These are phyloP conservation scores for Diaporthe vaccinii DNA, from an alignment of 2,329 filamentous ascomycete genomes.

Conservation along the genomic window DNA sequence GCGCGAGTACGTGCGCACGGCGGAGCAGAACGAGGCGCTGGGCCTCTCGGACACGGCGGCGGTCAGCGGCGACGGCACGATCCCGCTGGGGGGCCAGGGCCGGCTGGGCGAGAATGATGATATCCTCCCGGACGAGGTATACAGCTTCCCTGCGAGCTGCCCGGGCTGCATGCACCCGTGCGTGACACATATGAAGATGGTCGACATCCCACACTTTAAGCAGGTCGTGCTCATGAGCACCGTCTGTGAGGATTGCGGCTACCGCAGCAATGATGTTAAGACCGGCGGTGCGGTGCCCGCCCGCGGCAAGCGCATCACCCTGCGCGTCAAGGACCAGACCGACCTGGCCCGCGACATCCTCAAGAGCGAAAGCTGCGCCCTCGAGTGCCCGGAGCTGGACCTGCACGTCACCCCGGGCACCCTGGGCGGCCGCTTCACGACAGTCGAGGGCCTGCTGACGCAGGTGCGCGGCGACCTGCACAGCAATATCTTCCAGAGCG, in stretches of 20 bases:
- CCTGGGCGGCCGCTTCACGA: constrained; percentile 95
- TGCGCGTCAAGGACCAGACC: constrained; percentile 75
- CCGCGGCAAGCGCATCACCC: constrained; percentile 85
- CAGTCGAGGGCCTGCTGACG: constrained; percentile 91
- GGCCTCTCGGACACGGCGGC: constrained; percentile 78
- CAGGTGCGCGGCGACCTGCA: constrained; percentile 93
- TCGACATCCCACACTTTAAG: constrained; percentile 98
- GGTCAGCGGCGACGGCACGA: constrained; percentile 58
- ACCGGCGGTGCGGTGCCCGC: constrained; percentile 93
- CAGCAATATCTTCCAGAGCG: constrained; percentile 86
- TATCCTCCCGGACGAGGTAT: constrained; percentile 93
- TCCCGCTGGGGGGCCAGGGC: constrained; percentile 60
- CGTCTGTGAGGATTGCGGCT: constrained; percentile 90
- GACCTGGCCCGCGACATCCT: constrained; percentile 94
- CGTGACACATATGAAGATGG: constrained; percentile 98
- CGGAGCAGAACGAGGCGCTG: constrained; percentile 88
- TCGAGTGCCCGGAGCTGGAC: constrained; percentile 88
- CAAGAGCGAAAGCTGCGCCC: constrained; percentile 92
- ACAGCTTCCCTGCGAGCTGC: constrained; percentile 91
- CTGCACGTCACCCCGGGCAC: constrained; percentile 93
- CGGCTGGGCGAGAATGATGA: constrained; percentile 72
- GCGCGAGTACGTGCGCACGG: constrained; percentile 84
- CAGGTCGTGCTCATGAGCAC: constrained; percentile 97
- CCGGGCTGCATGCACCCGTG: constrained; percentile 90
- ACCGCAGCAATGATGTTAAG: constrained; percentile 97